Evolutionary conservation across 129 eudicot genomes (phyloP), one percentile per base, ranked within the genome.

Genomic region (Tanacetum coccineum): DNA sequence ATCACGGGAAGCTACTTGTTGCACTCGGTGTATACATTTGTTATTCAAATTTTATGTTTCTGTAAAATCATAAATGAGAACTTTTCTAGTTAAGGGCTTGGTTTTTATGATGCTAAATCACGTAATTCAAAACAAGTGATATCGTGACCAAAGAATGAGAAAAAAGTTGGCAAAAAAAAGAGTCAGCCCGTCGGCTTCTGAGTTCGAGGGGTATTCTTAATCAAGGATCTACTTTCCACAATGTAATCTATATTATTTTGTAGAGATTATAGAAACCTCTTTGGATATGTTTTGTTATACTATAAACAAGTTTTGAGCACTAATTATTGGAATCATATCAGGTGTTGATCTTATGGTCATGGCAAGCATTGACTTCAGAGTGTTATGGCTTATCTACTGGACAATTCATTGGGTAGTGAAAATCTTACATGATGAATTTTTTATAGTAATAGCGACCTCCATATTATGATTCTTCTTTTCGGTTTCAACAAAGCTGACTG

Each of bases 161-260:
- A n/a, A 81, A 40, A 84, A 81, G 76, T 56, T 92, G 72, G 81
- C 85, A 10, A 93, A 80, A 45, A n/a, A 82, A 79, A 50, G 87
- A 84, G 56, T 70, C 50, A 75, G 52, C 76, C 67, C 22, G 85
- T 67, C 36, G 86, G 76, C 65, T 46, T 57, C 68, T 14, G 70
- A 3, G 76, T 75, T 45, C 51, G 65, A 47, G 82, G 53, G 60
- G 48, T 55, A 86, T 57, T 62, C 89, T 76, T 76, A 96, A 93
- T 68, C 95, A 79, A 25, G 98, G 98, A 3, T 93, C 84, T 70
- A 88, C 95, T 59, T 95, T 89, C 25, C 95, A 96, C 13, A 93
- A 93, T 91, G 98, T 93, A 78, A 25, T 8, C 39, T 50, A 36
- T 22, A 47, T 36, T 12, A 13, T 32, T 45, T 9, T 22, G 7